Evolutionary conservation across 805 yeast species (phyloP).

Genomic region (Pichia phayaonensis): DNA sequence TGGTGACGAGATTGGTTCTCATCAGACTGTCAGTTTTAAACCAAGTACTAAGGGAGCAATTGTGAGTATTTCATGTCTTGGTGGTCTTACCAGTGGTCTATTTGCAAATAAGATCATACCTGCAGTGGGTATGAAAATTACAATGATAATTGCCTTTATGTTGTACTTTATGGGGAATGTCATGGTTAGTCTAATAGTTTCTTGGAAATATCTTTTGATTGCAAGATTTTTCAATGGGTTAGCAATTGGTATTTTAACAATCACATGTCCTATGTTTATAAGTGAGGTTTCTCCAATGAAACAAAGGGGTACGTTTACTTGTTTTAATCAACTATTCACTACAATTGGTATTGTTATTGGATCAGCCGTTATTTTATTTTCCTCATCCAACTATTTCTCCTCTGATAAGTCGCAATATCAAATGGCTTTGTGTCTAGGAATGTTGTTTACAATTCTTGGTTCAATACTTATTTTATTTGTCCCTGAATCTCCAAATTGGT

Average conservation of each 20-base stretch:
- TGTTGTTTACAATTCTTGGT: conserved; percentile 3
- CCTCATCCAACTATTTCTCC: conserved; percentile 10
- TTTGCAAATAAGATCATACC: conserved; percentile 19
- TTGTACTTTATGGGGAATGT: conserved; percentile 18
- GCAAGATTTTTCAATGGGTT: conserved; percentile 28
- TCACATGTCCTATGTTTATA: conserved; percentile 30
- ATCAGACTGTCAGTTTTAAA: conserved; percentile 8
- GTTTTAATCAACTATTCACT: conserved; percentile 27
- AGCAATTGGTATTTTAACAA: conserved; percentile 27
- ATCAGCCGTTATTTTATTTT: conserved; percentile 17
- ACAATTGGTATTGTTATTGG: conserved; percentile 30
- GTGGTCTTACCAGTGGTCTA: conserved; percentile 29
- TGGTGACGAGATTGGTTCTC: conserved; percentile 17
- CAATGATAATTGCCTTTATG: conserved; percentile 19
- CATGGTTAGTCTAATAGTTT: conserved; percentile 12
- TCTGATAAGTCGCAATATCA: conserved; percentile 15
- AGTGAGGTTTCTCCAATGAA: conserved; percentile 29
- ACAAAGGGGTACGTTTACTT: conserved; percentile 26
- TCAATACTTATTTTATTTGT: conserved; percentile 20
- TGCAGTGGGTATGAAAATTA: conserved; percentile 19
- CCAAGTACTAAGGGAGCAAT: conserved; percentile 25
- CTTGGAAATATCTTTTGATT: conserved; percentile 21
- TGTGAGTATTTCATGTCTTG: conserved; percentile 25
- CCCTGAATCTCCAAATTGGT: conserved; percentile 31
- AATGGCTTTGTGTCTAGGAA: conserved; percentile 17